A percentile compares a stretch with the other conserved stretches of the same genome.
Evolutionary conservation across 2,329 filamentous ascomycete species (phyloP).

Genomic region (Byssothecium circinans): DNA sequence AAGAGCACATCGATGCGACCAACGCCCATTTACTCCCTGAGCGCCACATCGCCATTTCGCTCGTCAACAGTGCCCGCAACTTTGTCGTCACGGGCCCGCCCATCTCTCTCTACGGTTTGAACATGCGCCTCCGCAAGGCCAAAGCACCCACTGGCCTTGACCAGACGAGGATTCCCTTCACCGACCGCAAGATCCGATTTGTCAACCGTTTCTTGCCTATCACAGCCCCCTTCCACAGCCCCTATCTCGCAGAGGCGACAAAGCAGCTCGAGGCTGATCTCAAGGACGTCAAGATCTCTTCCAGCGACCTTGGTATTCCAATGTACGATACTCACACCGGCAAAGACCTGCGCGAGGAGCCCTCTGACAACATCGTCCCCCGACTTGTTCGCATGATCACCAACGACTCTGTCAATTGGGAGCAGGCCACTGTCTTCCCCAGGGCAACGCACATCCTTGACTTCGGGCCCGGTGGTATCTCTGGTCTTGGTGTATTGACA

Average conservation of each 20-base stretch:
- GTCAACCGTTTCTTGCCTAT: constrained; percentile 97
- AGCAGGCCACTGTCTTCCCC: constrained; percentile 88
- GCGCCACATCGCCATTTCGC: constrained; percentile 89
- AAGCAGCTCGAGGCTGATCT: constrained; percentile 84
- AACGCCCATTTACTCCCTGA: constrained; percentile 94
- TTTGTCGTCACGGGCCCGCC: constrained; percentile 96
- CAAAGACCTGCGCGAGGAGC: constrained; percentile 73
- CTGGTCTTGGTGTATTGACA: constrained; percentile 90
- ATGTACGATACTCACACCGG: constrained; percentile 82
- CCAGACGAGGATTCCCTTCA: constrained; percentile 91
- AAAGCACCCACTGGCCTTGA: constrained; percentile 97
- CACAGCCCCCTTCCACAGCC: constrained; percentile 97
- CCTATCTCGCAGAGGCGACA: constrained; percentile 82
- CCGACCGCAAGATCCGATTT: constrained; percentile 93
- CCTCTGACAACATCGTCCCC: constrained; percentile 76
- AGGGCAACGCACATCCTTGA: constrained; percentile 92
- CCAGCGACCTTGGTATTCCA: constrained; percentile 73
- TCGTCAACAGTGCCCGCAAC: constrained; percentile 96
- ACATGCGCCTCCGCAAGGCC: constrained; percentile 91
- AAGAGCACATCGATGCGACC: constrained; percentile 94
- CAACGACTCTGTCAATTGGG: constrained; percentile 92
- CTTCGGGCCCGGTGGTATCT: constrained; percentile 95
- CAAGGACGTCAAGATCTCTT: constrained; percentile 75
- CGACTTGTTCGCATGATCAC: constrained; percentile 90
- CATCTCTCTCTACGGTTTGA: constrained; percentile 93